Base-by-base conservation (phyloP, 352 stramenopile genomes). In the Pythium rishiriense region DNA sequence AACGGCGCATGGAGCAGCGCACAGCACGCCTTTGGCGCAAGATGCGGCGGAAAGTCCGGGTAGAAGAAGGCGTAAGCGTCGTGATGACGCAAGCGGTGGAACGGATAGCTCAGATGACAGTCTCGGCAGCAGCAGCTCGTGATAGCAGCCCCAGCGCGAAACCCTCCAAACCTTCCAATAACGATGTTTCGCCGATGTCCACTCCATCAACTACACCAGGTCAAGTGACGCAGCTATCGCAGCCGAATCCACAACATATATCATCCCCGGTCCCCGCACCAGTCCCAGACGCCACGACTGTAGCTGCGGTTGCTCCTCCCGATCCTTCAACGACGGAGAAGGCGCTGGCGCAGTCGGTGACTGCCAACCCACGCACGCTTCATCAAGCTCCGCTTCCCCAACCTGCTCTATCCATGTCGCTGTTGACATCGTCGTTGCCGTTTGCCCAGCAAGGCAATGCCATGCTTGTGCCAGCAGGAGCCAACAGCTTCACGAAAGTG, bases 11-110 rank as follows among this genome's bases (percentile, higher is more conserved):
- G 41, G 79, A 75, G 42, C 79, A 84, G 49, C 81, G 84, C 31
- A 81, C 76, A 4, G 83, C 87, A 29, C 84, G 86, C 50, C 55
- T 75, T 15, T 89, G 82, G 82, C 75, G 78, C 31, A 82, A 85
- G 58, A 78, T 78, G 37, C 74, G 78, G 10, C 69, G 81, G 50
- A 76, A 80, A 53, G 79, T 91, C 17, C 72, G 76, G 5, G 70
- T 87, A 48, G 78, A 91, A 52, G 82, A 91, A 67, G 74, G 68
- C 28, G 79, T 82, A 19, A 83, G 66, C 56, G 81, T 77, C 9
- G 76, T 81, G 24, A 76, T 79, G 71, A 76, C 72, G 5, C 58
- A 76, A 8, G 74, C 63, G 2, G 43, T 69, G 3, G 74, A 72
- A 45, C 64, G 67, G 24, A 84, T 85, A 58, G 64, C 75, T 12